Conservation (phyloP, 73 alveolate genomes). For the Stentor coeruleus region DNA sequence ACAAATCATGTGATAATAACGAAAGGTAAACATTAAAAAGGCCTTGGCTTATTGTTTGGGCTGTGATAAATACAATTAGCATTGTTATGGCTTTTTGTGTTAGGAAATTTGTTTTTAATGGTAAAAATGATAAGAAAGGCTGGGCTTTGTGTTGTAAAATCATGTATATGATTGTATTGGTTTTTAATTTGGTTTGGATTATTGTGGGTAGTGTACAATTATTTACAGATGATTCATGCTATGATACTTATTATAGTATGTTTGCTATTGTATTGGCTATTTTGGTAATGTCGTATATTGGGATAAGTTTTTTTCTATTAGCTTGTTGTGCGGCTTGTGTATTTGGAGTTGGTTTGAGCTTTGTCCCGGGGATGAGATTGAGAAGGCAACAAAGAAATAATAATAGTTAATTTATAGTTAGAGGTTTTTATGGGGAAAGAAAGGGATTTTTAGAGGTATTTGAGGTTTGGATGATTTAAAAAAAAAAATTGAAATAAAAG, state of each 20-base stretch:
- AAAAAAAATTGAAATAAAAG: too few species aligned
- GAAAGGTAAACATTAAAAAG: not conserved
- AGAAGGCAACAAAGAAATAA: too few species aligned
- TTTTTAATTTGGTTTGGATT: not conserved
- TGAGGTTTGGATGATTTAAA: too few species aligned
- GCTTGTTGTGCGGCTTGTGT: not conserved
- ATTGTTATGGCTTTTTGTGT: not conserved
- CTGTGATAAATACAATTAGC: not conserved
- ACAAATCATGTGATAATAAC: not conserved
- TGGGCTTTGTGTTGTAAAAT: not conserved
- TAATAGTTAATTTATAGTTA: too few species aligned
- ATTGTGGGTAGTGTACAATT: not conserved
- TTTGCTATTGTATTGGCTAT: not conserved
- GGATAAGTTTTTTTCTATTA: not conserved
- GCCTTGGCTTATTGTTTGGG: not conserved
- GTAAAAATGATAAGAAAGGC: not conserved
- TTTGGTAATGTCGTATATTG: not conserved
- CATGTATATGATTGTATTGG: not conserved
- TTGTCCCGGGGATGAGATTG: too few species aligned
- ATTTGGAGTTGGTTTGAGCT: not conserved
- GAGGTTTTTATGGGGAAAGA: too few species aligned
- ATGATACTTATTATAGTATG: not conserved
- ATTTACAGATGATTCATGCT: not conserved
- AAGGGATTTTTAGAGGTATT: too few species aligned
- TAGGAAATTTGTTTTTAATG: not conserved